These are phyloP conservation scores for Puccinellia tenuiflora DNA, from an alignment of 176 grass and related monocot genomes.

Conservation along the genomic window DNA sequence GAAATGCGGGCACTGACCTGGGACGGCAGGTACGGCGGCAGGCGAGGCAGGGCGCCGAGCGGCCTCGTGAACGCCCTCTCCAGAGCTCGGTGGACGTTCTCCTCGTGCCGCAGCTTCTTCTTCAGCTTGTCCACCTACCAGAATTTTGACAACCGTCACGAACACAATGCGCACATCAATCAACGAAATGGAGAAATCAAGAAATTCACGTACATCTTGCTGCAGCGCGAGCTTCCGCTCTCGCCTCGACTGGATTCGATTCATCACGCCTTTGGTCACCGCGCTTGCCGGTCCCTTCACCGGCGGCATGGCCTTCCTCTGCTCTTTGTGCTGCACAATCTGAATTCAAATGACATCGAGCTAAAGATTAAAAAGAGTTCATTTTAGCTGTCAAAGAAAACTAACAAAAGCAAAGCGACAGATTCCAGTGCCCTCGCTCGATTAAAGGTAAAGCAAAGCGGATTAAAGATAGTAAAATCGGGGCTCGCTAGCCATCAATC, in stretches of 20 bases:
- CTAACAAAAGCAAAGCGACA: conserved; percentile 45
- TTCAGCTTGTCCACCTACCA: conserved; percentile 87
- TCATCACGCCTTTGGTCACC: conserved; percentile 13
- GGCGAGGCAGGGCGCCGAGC: conserved; percentile 89
- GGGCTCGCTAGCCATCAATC: background rate
- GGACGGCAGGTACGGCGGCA: conserved; percentile 89
- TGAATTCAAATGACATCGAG: conserved; percentile 25
- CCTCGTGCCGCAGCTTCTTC: conserved; percentile 94
- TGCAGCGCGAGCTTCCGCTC: conserved; percentile 86
- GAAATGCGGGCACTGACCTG: conserved; percentile 38
- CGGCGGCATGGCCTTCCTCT: conserved; percentile 49
- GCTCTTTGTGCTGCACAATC: conserved; percentile 68
- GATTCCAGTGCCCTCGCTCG: conserved; percentile 29
- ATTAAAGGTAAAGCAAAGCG: conserved; percentile 30
- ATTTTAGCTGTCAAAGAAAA: conserved; percentile 22
- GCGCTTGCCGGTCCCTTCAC: conserved; percentile 22
- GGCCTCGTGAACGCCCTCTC: conserved; percentile 93
- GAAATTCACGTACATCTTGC: conserved; percentile 64
- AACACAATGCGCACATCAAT: background rate
- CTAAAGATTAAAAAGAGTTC: conserved; percentile 28
- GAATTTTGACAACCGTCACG: conserved; percentile 24
- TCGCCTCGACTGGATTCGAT: conserved; percentile 63
- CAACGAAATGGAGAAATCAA: background rate
- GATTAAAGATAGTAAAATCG: conserved; percentile 28
- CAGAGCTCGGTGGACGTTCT: conserved; percentile 96